Evolutionary conservation across 495 filamentous ascomycete species (phyloP), one percentile per base, ranked within the genome.

Genomic region (Aspergillus carlsbadensis): DNA sequence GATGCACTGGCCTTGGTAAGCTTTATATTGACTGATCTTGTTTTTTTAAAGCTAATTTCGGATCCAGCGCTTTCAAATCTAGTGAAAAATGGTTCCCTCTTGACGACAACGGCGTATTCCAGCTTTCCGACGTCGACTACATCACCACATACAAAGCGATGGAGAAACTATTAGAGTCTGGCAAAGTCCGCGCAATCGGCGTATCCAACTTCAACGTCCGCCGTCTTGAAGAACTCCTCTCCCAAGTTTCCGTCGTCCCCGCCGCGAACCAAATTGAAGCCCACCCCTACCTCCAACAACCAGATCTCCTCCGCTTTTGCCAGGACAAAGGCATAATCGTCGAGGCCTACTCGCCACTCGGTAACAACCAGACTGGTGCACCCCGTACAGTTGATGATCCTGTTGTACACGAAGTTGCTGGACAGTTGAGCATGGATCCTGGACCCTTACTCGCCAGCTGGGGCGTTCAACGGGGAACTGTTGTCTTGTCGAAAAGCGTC

Each of bases 101-200:
- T 14, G 77, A 78, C 31, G 51, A 63, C 2, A 60, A 67, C 15
- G 68, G 64, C 8, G 56, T 69, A 5, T 69, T 71, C 52, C 52
- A 64, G 22, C 65, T 68, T 2, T 41, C 54, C 5, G 79, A 84
- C 3, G 36, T 60, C 15, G 60, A 66, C 51, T 78, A 88, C 37
- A 82, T 89, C 59, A 58, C 67, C 20, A 81, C 84, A 31, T 95
- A 89, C 87, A 76, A 78, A 44, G 84, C 82, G 39, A 82, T 85
- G 79, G 76, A 82, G 36, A 78, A 80, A 57, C 68, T 88, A 1
- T 70, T 87, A 39, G 46, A 70, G 3, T 81, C 79, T 33, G 82
- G 82, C 61, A 79, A 82, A 60, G 74, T 79, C 34, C 77, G 80
- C 59, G 73, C 78, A 10, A 84, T 90, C 53, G 82, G 83, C 11